Percentiles rank a stretch among this genome's conserved stretches.
These are phyloP conservation scores for Pseudovirgaria hyperparasitica DNA, from an alignment of 2,329 filamentous ascomycete genomes.

Conservation along the genomic window DNA sequence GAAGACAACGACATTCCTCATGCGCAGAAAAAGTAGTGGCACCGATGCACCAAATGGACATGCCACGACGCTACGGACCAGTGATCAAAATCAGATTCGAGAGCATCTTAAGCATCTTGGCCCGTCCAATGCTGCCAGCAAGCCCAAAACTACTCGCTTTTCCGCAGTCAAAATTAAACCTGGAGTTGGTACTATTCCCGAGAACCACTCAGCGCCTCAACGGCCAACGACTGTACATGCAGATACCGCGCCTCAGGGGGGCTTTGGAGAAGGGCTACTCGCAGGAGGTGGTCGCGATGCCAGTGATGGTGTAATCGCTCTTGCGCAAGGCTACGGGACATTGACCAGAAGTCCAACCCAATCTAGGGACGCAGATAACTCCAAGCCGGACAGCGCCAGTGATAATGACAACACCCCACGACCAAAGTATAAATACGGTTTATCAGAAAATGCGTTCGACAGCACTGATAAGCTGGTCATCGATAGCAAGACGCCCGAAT, in stretches of 20 bases:
- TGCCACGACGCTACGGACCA: conserved; percentile 33
- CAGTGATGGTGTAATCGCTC: conserved; percentile 52
- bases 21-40: conserved; percentile 33
- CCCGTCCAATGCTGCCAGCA: conserved; percentile 49
- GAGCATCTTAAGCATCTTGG: conserved; percentile 52
- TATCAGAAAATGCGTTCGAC: conserved; percentile 6
- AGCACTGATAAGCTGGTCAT: conserved; percentile 10
- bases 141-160: conserved; percentile 48
- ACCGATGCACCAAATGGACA: conserved; percentile 14
- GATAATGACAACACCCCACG: conserved; percentile 8
- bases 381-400: conserved; percentile 4
- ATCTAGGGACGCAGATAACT: conserved; percentile 11
- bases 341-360: conserved; percentile 17
- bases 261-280: conserved; percentile 42
- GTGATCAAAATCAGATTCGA: conserved; percentile 40
- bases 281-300: conserved; percentile 42
- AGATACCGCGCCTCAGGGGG: conserved; percentile 33
- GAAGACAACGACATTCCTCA: conserved; percentile 28
- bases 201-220: conserved; percentile 20
- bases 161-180: conserved; percentile 55
- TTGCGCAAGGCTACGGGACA: conserved; percentile 35
- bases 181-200: conserved; percentile 31
- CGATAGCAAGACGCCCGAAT: conserved; percentile 7
- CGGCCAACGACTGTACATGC: conserved; percentile 8
- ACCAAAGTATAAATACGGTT: conserved; percentile 9